phyloP scores from a whole-genome alignment of 2,329 filamentous ascomycete genomes.

The Microascus cirrosus region DNA sequence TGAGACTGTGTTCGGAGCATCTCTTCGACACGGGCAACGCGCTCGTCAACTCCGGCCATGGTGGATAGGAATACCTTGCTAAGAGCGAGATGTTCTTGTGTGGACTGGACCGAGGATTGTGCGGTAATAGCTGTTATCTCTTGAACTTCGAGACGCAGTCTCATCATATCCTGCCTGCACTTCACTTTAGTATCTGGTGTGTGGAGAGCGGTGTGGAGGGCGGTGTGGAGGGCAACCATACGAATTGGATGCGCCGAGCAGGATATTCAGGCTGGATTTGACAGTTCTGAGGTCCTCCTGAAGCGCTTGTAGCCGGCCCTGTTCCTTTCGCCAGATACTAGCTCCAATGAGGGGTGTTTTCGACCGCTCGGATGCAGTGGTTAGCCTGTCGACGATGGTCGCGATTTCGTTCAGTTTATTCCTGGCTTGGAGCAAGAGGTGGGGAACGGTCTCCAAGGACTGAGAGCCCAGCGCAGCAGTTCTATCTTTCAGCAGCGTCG shows the following conservation, averaged over 20 bases:
- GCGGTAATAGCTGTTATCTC: constrained; percentile 13
- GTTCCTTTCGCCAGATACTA: constrained; percentile 12
- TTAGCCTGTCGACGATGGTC: constrained; percentile 10
- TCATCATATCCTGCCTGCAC: constrained; percentile 13
- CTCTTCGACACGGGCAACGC: constrained; percentile 14
- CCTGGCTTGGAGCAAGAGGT: constrained; percentile 14
- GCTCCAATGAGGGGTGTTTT: constrained; percentile 7
- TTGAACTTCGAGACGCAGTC: constrained; percentile 12
- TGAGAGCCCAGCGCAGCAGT: not conserved
- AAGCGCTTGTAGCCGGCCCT: constrained; percentile 12
- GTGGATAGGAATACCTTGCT: constrained; percentile 12
- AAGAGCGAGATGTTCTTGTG: constrained; percentile 11
- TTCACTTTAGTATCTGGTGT: not conserved
- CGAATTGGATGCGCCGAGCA: constrained; percentile 17
- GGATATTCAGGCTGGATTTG: constrained; percentile 16
- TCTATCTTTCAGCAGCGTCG: constrained; percentile 11
- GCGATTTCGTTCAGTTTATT: constrained; percentile 14
- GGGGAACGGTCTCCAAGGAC: constrained; percentile 8
- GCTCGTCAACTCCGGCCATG: constrained; percentile 13
- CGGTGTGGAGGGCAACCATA: constrained; percentile 6
- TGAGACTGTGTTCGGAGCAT: constrained; percentile 12
- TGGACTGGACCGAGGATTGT: constrained; percentile 1
- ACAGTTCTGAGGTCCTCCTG: constrained; percentile 15
- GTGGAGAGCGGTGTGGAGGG: no score
- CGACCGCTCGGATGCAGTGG: constrained; percentile 7